These are phyloP conservation scores for Sisymbrium irio DNA, from an alignment of 345 rosid genomes.

Conservation along the genomic window DNA sequence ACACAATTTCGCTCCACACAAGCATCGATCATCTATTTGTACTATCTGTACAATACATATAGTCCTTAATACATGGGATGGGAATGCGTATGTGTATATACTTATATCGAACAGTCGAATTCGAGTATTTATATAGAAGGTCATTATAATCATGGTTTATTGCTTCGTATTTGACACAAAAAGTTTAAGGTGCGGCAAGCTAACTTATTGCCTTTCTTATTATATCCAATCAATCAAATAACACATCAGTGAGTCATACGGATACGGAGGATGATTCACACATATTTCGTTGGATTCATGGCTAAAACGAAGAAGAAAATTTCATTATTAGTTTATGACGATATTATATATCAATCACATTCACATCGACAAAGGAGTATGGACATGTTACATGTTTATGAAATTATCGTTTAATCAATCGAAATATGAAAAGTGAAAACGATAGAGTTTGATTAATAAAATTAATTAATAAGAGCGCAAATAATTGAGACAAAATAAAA, in stretches of 20 bases:
- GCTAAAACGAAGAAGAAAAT: background rate
- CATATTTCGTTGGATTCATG: background rate
- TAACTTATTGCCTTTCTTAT: background rate
- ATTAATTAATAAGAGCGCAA: background rate
- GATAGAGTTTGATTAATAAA: slow-evolving; percentile 1
- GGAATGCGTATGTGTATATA: no score
- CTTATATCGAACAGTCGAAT: no score
- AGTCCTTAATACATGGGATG: no score
- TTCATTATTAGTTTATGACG: background rate
- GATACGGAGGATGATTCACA: no score
- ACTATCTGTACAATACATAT: no score
- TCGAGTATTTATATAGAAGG: no score
- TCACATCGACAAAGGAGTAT: background rate
- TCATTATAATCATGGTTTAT: background rate
- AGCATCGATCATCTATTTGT: background rate
- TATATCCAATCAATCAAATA: background rate
- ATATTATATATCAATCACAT: background rate
- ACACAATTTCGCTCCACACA: background rate
- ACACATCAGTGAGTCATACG: background rate
- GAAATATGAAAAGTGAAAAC: background rate
- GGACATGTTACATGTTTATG: slow-evolving; percentile 1
- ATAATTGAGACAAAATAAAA: background rate
- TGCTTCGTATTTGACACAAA: background rate
- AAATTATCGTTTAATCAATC: background rate
- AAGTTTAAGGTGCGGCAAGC: background rate